Base-by-base conservation (phyloP, 192 early-diverging fungal genomes). In the Chytriomyces hyalinus region DNA sequence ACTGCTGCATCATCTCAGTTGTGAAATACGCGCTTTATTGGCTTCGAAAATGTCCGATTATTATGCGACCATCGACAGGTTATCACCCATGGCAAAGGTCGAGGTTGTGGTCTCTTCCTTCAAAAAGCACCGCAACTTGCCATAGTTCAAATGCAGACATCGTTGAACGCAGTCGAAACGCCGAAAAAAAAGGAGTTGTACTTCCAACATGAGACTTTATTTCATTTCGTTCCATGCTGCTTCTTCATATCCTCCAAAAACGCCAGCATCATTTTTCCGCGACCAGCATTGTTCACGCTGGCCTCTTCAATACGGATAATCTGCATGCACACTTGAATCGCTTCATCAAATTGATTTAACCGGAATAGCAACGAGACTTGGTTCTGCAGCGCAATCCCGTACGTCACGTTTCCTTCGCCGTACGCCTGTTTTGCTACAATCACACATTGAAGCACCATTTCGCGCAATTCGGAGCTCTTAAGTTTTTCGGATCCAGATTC, bases 371-470 rank as follows among this genome's bases (percentile, higher is more conserved):
- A 49, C 20, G 28, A 49, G 5, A 70, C 44, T 74, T 24, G 26
- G 28, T 28, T 28, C 61, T 45, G 17, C 15, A 36, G 15, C n/a
- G 28, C 68, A 65, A 9, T 22, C 0, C 49, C 70, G 15, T 45
- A 36, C 13, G 49, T 45, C 3, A 65, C 60, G 57, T 73, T n/a
- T 15, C n/a, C 71, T 57, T 73, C 22, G 49, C 45, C 48, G 64
- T 51, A n/a, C 26, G 10, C 45, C 74, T 76, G 80, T 77, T 84
- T 48, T 79, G 82, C 17, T 79, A 84, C 80, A 78, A 84, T 65
- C 82, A 84, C 47, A 76, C 68, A 45, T 60, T 84, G 15, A 81
- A 81, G 76, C 80, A 80, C 69, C 82, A 84, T 64, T 81, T 84
- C 67, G 70, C 82, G 53, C 53, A 57, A 13, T 20, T 57, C 53